A percentile compares a stretch with the other conserved stretches of the same genome.
Conservation (phyloP, 129 eudicot genomes). For the Solidago caesia region DNA sequence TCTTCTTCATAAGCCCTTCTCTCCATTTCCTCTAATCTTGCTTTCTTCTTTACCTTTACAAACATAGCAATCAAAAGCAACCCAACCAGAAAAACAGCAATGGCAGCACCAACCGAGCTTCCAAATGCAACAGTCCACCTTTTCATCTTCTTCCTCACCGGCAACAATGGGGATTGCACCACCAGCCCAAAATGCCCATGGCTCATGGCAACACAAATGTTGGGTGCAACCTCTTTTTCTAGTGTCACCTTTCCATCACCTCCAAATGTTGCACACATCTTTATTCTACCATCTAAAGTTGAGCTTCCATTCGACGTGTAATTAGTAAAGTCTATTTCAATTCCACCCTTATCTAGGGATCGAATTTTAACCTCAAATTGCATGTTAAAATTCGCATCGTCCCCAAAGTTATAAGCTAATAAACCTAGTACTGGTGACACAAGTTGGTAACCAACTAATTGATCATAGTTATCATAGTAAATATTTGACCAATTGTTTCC, state of each 20-base stretch:
- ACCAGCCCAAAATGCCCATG: constrained; percentile 88
- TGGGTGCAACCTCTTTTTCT: constrained; percentile 48
- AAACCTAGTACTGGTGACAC: constrained; percentile 84
- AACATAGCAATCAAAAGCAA: constrained; percentile 75
- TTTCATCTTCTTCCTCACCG: constrained; percentile 45
- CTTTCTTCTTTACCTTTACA: constrained; percentile 80
- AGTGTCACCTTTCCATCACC: constrained; percentile 69
- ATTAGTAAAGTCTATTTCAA: constrained; percentile 60
- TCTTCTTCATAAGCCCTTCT: constrained; percentile 97
- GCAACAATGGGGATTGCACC: constrained; percentile 61
- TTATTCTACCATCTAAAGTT: constrained; percentile 44
- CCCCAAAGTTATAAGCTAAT: constrained; percentile 75
- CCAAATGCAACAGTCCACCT: constrained; percentile 79
- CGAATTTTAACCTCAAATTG: constrained; percentile 61
- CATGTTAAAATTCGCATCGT: constrained; percentile 32
- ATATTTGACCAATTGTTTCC: constrained; percentile 79
- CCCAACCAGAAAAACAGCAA: constrained; percentile 62
- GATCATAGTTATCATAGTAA: constrained; percentile 60
- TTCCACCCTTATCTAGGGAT: constrained; percentile 41
- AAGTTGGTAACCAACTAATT: constrained; percentile 68
- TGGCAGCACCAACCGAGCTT: constrained; percentile 66
- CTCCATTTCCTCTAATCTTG: constrained; percentile 78
- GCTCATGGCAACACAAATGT: constrained; percentile 54
- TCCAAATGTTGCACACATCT: constrained; percentile 73
- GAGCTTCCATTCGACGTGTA: constrained; percentile 23